Base-by-base conservation (phyloP, 2,329 filamentous ascomycete genomes). In the Dactylellina sp. region DNA sequence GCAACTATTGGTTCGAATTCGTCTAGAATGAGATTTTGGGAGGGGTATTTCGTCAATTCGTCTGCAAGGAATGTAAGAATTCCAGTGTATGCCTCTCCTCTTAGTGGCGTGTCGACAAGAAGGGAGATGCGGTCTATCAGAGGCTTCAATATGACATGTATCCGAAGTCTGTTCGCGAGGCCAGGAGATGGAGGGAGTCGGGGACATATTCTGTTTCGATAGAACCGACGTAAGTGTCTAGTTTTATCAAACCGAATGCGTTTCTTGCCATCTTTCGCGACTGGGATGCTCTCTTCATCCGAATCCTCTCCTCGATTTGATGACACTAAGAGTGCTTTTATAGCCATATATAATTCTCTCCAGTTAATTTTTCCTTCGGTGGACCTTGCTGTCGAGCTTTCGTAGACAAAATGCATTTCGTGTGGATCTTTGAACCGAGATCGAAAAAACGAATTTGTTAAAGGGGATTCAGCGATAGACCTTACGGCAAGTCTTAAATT, bases 391-490 rank as follows among this genome's bases (percentile, higher is more conserved):
- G 55, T 40, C 2, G 61, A 40, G 25, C 70, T 74, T 49, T 74
- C 70, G 39, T 74, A 74, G 7, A 74, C 61, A 35, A 74, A 74
- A 25, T 74, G 70, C 70, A 74, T 74, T 16, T 74, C 70, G 37
- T 74, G 70, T 2, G 70, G 70, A 37, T 74, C 61, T 40, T 74
- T 74, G 40, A 74, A 74, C 25, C 70, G 64, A 37, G 70, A 74
- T 46, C 70, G 55, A 56, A 74, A 74, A 39, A 74, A 74, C 7
- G 70, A 74, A 61, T 74, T 74, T 7, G 70, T 74, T 47, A 74
- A 47, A 20, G 70, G 70, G 5, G 61, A 62, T 37, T 74, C 70
- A 9, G 70, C 70, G n/a, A 74, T 66, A 14, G 70, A 74, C 49
- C 70, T 66, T 11, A 74, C 70, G n/a, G 70, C 61, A 7, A 74